Conservation (phyloP, 257 asterid species). For the Solanum tacnaense region DNA sequence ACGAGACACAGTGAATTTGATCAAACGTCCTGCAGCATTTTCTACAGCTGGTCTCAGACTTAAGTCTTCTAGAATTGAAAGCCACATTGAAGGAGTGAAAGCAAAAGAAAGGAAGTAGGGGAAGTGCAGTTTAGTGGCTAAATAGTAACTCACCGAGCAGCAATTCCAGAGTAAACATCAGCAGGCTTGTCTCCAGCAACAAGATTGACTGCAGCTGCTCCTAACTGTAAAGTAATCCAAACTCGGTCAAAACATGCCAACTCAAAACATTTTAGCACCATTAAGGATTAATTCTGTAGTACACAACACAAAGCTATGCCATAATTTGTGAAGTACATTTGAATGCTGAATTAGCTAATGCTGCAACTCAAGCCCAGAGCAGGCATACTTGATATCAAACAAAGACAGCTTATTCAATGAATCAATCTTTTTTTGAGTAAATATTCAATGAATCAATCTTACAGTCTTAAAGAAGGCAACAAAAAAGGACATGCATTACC, state of each 20-base stretch:
- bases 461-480: neutral
- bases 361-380: neutral
- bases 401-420: neutral
- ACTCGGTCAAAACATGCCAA: neutral
- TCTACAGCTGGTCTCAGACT: neutral
- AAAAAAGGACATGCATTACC: constrained; percentile 36
- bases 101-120: neutral
- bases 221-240: constrained; percentile 41
- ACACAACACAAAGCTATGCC: neutral
- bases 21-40: neutral
- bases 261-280: neutral
- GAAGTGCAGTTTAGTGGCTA: neutral
- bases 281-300: neutral
- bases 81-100: neutral
- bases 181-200: constrained; percentile 91
- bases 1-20: neutral
- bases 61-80: neutral
- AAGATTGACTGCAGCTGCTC: constrained; percentile 97
- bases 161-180: constrained; percentile 96
- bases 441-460: neutral
- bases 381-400: neutral
- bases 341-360: neutral
- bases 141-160: constrained; percentile 56
- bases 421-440: neutral
- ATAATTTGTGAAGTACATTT: neutral